phyloP scores from a whole-genome alignment of 2,329 filamentous ascomycete species.

The Pseudopithomyces chartarum region DNA sequence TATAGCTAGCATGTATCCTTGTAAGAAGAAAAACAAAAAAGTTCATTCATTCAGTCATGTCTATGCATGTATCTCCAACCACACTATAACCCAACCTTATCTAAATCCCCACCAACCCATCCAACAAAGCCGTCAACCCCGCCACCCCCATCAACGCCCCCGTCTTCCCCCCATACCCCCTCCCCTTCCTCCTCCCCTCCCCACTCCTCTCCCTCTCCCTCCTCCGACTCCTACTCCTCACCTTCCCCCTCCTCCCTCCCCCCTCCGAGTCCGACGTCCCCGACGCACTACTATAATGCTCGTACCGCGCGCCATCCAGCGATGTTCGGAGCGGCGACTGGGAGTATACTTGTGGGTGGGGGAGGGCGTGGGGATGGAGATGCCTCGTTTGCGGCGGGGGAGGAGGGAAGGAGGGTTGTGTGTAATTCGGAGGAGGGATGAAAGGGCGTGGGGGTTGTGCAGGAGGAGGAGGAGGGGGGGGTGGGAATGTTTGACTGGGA shows the following conservation, averaged over 20 bases:
- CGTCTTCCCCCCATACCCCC: slow-evolving; percentile 30
- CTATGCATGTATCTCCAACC: too few relatives aligned
- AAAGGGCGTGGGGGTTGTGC: slow-evolving; percentile 6
- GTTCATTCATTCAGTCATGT: neutral
- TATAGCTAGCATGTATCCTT: too few relatives aligned
- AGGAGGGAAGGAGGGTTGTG: slow-evolving; percentile 9
- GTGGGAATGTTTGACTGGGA: slow-evolving; percentile 1
- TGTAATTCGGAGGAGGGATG: slow-evolving; percentile 7
- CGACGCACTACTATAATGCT: slow-evolving; percentile 17
- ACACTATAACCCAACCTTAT: too few relatives aligned
- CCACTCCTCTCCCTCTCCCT: neutral
- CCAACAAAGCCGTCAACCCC: slow-evolving; percentile 44
- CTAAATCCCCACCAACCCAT: slow-evolving; percentile 35
- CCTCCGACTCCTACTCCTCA: slow-evolving; percentile 17
- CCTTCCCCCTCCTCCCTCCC: slow-evolving; percentile 18
- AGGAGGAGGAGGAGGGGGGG: slow-evolving; percentile 2
- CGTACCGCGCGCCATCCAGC: slow-evolving; percentile 8
- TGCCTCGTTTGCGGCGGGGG: neutral
- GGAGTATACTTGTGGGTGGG: slow-evolving; percentile 10
- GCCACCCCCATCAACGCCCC: slow-evolving; percentile 43
- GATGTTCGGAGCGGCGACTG: slow-evolving; percentile 20
- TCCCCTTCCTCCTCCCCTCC: slow-evolving; percentile 28
- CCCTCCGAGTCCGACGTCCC: slow-evolving; percentile 32
- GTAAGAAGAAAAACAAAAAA: too few relatives aligned
- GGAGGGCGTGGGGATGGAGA: neutral